Evolutionary conservation across 2,329 filamentous ascomycete genomes (phyloP), one percentile per base, ranked within the genome.

Genomic region (Neonectria sp.): DNA sequence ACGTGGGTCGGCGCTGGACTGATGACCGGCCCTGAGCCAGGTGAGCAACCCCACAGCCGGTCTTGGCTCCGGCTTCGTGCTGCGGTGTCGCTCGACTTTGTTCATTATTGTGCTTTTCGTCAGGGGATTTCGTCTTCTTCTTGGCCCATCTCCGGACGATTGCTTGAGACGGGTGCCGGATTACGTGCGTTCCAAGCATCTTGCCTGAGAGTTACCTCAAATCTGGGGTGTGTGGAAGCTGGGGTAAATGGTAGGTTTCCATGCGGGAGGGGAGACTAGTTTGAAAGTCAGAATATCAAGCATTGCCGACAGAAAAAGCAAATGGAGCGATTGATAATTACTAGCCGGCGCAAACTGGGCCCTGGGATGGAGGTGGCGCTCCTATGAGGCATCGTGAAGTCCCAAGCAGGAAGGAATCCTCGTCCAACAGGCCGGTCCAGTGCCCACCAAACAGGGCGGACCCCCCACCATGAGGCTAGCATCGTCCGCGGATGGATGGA

Each of bases 371-470:
- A 66, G 57, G 63, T 48, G 67, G 69, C 57, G 63, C 55, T 27
- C 48, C 60, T 53, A 52, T 73, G 73, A 75, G 65, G 73, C 67
- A 75, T 75, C 73, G 72, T 74, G 69, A 71, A 71, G 63, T 66
- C 71, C 67, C 45, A 63, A 70, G 53, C 31, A 63, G 60, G 68
- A 60, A 58, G 60, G 61, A 65, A 73, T 68, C 61, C 61, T 68
- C 65, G 46, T 66, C 43, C 60, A 68, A 61, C 58, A 60, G 63
- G 65, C 64, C 61, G 55, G 58, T 56, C 58, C 52, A 60, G 55
- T 63, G 62, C 43, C 62, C 61, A 60, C 56, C 46, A 29, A 43
- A 24, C 53, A 59, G 27, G 48, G 45, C 53, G 13, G 15, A 12
- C 17, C 52, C 62, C 69, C 73, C 73, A 73, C 73, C 56, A 62